Evolutionary conservation across 306 rosid species (phyloP).

Genomic region (Prunus salicina): DNA sequence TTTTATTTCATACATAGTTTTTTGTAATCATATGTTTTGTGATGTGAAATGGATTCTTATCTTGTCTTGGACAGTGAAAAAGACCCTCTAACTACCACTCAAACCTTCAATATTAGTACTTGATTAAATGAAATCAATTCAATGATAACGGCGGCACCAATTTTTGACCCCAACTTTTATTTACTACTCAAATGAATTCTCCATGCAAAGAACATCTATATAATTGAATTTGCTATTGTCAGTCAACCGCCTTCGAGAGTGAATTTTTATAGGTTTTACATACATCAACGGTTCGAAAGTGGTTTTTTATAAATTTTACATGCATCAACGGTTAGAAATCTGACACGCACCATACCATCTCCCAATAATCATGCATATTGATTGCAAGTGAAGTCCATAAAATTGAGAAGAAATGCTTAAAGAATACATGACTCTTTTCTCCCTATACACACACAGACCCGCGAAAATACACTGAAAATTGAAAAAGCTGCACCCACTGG

Average conservation of each 20-base stretch:
- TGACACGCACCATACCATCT: not conserved
- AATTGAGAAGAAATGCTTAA: not conserved
- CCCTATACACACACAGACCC: conserved; percentile 2
- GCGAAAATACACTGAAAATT: not conserved
- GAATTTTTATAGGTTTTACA: too few species aligned
- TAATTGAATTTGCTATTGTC: too few species aligned
- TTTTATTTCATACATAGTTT: too few species aligned
- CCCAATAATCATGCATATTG: too few species aligned
- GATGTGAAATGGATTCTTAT: not conserved
- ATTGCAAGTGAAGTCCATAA: not conserved
- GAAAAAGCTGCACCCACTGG: not conserved
- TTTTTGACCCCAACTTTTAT: too few species aligned
- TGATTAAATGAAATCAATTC: not conserved
- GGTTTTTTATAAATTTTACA: too few species aligned
- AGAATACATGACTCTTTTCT: not conserved
- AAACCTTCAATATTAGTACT: not conserved
- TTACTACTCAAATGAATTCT: too few species aligned
- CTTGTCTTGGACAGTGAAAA: not conserved
- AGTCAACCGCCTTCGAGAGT: too few species aligned
- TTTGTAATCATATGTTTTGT: not conserved
- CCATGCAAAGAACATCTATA: too few species aligned
- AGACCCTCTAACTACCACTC: not conserved
- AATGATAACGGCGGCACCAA: too few species aligned
- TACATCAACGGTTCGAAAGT: too few species aligned
- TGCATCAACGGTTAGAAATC: too few species aligned